Conservation (phyloP, 2,329 filamentous ascomycete genomes). For the Hymenoscyphus fructigenus region DNA sequence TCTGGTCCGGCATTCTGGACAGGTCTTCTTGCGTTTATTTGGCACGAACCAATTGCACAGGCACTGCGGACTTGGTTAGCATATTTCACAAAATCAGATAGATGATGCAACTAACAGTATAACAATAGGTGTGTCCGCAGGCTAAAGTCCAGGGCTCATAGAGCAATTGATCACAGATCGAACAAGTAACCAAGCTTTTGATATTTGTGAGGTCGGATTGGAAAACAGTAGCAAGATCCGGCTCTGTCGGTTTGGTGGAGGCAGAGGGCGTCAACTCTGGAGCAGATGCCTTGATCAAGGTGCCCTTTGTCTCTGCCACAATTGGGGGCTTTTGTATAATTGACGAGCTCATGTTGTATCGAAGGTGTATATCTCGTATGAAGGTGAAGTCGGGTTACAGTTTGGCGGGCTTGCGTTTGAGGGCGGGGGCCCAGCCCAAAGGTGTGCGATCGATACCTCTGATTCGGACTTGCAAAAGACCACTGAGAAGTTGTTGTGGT, state of each 20-base stretch:
- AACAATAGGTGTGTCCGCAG: slow-evolving; percentile 73
- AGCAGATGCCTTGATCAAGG: neutral
- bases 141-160: slow-evolving; percentile 69
- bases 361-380: neutral
- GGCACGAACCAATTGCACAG: slow-evolving; percentile 39
- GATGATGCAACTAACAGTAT: slow-evolving; percentile 49
- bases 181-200: slow-evolving; percentile 61
- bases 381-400: neutral
- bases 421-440: neutral
- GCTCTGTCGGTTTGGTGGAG: slow-evolving; percentile 14
- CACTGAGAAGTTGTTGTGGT: neutral
- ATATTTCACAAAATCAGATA: neutral
- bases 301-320: neutral
- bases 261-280: neutral
- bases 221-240: slow-evolving; percentile 28
- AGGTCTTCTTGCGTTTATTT: slow-evolving; percentile 59
- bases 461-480: neutral
- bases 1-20: slow-evolving; percentile 63
- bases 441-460: neutral
- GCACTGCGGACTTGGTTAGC: slow-evolving; percentile 32
- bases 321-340: neutral
- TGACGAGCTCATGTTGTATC: neutral
- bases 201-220: slow-evolving; percentile 58
- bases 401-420: neutral
- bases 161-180: slow-evolving; percentile 65